Base-by-base conservation (phyloP, 371 early-diverging fungal genomes). In the Mucor lusitanicus region DNA sequence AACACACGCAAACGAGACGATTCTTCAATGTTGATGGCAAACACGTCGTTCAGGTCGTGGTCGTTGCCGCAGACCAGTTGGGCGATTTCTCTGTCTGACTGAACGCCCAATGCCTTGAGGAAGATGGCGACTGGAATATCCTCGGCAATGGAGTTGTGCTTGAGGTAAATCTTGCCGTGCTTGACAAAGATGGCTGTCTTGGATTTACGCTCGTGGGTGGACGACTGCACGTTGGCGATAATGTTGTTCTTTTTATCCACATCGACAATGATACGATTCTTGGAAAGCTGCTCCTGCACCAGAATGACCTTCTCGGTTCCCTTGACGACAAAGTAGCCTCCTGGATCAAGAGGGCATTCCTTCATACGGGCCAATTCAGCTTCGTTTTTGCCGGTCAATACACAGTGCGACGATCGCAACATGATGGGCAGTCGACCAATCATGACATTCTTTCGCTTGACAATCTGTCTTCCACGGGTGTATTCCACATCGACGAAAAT, bases 281-380 rank as follows among this genome's bases (percentile, higher is more conserved):
- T 99, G n/a, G 97, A 95, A 78, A 99, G 86, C 73, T 99, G 99
- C 85, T 99, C 99, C 82, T 99, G 99, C 28, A 99, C 99, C 63
- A 99, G 76, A 85, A 99, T 97, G 6, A 99, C 99, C 81, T 99
- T 98, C 81, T 99, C 99, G 0, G 95, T 93, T 30, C 99, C 99
- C 57, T 96, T 94, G 59, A 99, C 94, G 27, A 99, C 91, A 87
- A 99, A 99, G 80, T 99, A 99, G 55, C 99, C 99, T 54, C 99
- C 98, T n/a, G 98, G 99, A 85, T 99, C 99, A 68, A 98, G 76
- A 6, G 99, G 99, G 76, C 99, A 99, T 79, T 99, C 99, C 39
- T 88, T 88, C 91, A 94, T 88, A 46, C 85, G 80, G 19, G 92
- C 95, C 73, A 95, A 77, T 53, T 95, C 97, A 19, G 89, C 87